A percentile compares a stretch with the other conserved stretches of the same genome.
Evolutionary conservation across 2,329 filamentous ascomycete species (phyloP).

Genomic region (Ophiocordyceps sinensis): DNA sequence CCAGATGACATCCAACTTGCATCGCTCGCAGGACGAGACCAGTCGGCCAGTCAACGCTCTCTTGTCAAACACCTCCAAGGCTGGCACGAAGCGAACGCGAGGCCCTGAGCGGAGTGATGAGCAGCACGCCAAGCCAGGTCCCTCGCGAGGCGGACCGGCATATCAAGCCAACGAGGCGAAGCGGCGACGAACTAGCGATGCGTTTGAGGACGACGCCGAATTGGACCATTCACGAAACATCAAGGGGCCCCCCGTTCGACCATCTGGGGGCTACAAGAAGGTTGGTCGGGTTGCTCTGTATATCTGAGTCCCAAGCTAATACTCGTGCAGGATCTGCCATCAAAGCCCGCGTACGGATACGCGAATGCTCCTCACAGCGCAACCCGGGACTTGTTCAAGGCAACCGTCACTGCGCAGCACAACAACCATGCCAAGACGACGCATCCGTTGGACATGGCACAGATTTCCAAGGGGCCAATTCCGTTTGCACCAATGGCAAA

Average conservation of each 20-base stretch:
- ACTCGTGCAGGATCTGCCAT: slow-evolving; percentile 36
- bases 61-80: slow-evolving; percentile 45
- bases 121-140: slow-evolving; percentile 27
- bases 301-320: background rate
- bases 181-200: slow-evolving; percentile 63
- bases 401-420: slow-evolving; percentile 52
- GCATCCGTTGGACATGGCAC: slow-evolving; percentile 71
- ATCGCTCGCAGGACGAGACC: slow-evolving; percentile 41
- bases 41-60: slow-evolving; percentile 45
- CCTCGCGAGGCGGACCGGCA: slow-evolving; percentile 38
- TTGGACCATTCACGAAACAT: slow-evolving; percentile 43
- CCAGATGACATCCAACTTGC: slow-evolving; percentile 40
- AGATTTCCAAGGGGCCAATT: slow-evolving; percentile 77
- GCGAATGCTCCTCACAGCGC: slow-evolving; percentile 38
- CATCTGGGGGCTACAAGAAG: slow-evolving; percentile 57
- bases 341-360: slow-evolving; percentile 51
- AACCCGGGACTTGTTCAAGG: slow-evolving; percentile 48
- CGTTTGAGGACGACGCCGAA: slow-evolving; percentile 48
- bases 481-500: slow-evolving; percentile 66
- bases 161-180: slow-evolving; percentile 63
- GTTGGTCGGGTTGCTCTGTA: slow-evolving; percentile 25
- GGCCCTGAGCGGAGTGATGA: slow-evolving; percentile 49
- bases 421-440: slow-evolving; percentile 46
- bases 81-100: slow-evolving; percentile 55
- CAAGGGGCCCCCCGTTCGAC: slow-evolving; percentile 74